Conservation (phyloP, 2,329 filamentous ascomycete genomes). For the Rasamsonia emersonii region DNA sequence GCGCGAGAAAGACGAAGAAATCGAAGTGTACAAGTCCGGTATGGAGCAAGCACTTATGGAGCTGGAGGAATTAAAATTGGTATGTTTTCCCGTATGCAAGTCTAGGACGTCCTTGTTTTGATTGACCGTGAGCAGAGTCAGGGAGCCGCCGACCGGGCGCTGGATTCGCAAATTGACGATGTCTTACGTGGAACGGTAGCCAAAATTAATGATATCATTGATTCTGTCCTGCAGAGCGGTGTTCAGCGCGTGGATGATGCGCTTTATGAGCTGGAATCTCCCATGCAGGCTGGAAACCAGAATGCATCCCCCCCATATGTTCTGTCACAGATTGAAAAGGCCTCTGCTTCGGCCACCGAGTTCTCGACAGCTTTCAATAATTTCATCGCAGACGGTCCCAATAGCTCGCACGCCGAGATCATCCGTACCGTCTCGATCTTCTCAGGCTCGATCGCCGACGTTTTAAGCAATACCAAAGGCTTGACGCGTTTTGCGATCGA, state of each 20-base stretch:
- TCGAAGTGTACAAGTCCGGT: conserved; percentile 95
- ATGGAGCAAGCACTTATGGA: conserved; percentile 95
- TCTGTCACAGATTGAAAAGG: conserved; percentile 94
- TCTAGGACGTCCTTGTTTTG: conserved; percentile 2
- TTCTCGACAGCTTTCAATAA: conserved; percentile 98
- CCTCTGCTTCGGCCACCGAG: conserved; percentile 86
- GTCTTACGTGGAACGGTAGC: conserved; percentile 76
- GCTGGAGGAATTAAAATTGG: conserved; percentile 71
- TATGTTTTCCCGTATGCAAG: conserved; percentile 17
- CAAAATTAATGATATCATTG: conserved; percentile 96
- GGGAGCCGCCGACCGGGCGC: conserved; percentile 65
- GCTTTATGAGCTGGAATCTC: conserved; percentile 91
- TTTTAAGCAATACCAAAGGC: conserved; percentile 94
- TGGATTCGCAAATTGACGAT: conserved; percentile 86
- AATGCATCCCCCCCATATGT: conserved; percentile 93
- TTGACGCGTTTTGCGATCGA: conserved; percentile 86
- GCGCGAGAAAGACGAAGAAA: conserved; percentile 91
- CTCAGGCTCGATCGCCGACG: conserved; percentile 81
- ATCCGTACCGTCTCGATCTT: conserved; percentile 91
- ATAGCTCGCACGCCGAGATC: conserved; percentile 78
- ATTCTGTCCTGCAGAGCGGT: conserved; percentile 88
- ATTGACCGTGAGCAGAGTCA: conserved; percentile 45
- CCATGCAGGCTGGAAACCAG: conserved; percentile 97
- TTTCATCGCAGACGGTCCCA: conserved; percentile 93
- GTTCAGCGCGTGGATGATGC: conserved; percentile 93